Conservation (phyloP, 352 stramenopile species). For the Globisporangium ultimum region DNA sequence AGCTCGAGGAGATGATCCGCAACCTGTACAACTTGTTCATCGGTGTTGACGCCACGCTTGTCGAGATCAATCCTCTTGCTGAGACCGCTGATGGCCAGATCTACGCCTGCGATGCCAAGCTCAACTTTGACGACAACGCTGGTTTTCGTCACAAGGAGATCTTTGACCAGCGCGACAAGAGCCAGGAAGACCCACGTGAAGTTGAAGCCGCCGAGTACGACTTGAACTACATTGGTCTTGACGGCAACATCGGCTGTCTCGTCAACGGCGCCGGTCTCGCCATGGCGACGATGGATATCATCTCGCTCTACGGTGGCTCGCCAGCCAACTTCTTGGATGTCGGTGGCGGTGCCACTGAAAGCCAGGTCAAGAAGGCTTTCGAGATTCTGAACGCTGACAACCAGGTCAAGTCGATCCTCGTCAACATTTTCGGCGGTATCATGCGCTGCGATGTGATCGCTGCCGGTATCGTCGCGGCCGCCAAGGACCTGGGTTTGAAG, state of each 20-base stretch:
- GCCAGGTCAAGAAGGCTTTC: constrained; percentile 88
- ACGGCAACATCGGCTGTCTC: constrained; percentile 99
- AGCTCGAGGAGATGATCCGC: constrained; percentile 72
- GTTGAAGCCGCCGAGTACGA: constrained; percentile 92
- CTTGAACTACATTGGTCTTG: constrained; percentile 99
- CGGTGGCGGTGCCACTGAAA: constrained; percentile 92
- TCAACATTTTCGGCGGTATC: constrained; percentile 99
- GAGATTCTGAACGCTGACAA: constrained; percentile 88
- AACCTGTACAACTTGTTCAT: constrained; percentile 98
- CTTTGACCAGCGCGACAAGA: constrained; percentile 87
- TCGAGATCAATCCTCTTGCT: constrained; percentile 99
- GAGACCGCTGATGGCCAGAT: constrained; percentile 95
- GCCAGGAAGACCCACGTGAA: constrained; percentile 95
- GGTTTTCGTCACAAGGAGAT: constrained; percentile 96
- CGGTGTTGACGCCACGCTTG: constrained; percentile 94
- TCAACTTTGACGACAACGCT: constrained; percentile 99
- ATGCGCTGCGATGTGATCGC: constrained; percentile 98
- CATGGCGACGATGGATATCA: constrained; percentile 99
- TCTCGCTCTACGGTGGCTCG: constrained; percentile 96
- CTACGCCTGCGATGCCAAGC: constrained; percentile 97
- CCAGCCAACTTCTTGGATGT: constrained; percentile 99
- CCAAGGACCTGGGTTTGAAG: constrained; percentile 94
- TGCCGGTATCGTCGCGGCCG: constrained; percentile 95
- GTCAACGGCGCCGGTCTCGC: constrained; percentile 98
- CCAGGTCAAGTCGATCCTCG: constrained; percentile 97